Evolutionary conservation across 2,329 filamentous ascomycete species (phyloP).

Genomic region (Clonostachys sp.): DNA sequence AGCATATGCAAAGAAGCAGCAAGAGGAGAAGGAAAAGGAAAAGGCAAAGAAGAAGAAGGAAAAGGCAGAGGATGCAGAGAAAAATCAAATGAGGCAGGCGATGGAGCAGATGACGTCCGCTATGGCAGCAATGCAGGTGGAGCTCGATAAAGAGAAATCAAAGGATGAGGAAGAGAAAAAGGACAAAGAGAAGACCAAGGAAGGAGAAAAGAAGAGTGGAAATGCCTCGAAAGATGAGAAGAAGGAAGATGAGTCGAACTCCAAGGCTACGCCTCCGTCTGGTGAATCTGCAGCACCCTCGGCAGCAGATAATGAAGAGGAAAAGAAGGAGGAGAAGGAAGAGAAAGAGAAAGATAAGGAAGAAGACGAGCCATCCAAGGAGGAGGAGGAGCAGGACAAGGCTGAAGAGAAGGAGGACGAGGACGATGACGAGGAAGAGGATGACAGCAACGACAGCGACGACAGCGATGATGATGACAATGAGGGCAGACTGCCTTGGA

Average conservation of each 20-base stretch:
- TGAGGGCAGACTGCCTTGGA: slow-evolving; percentile 25
- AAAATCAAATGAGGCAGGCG: slow-evolving; percentile 8
- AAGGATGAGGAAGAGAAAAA: neutral
- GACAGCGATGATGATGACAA: slow-evolving; percentile 15
- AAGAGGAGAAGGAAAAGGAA: slow-evolving; percentile 17
- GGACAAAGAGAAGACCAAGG: neutral
- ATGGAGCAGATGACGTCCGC: neutral
- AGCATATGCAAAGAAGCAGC: slow-evolving; percentile 14
- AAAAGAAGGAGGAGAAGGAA: slow-evolving; percentile 11
- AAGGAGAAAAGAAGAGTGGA: neutral
- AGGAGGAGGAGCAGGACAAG: slow-evolving; percentile 1
- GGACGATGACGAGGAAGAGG: too few relatives aligned
- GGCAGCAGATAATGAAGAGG: neutral
- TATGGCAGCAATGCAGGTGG: neutral
- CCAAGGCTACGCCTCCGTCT: too few relatives aligned
- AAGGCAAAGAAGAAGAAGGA: slow-evolving; percentile 14
- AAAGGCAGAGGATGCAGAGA: slow-evolving; percentile 5
- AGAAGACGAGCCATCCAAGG: neutral
- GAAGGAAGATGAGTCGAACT: too few relatives aligned
- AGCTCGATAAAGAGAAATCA: slow-evolving; percentile 2
- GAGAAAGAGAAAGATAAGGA: slow-evolving; percentile 9
- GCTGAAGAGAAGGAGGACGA: slow-evolving; percentile 4
- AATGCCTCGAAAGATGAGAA: too few relatives aligned
- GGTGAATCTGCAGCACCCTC: too few relatives aligned
- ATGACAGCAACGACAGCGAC: neutral